Percentiles rank a stretch among this genome's conserved stretches.
Evolutionary conservation across 495 filamentous ascomycete genomes (phyloP).

Genomic region (Aspergillus sclerotiicarbonarius): DNA sequence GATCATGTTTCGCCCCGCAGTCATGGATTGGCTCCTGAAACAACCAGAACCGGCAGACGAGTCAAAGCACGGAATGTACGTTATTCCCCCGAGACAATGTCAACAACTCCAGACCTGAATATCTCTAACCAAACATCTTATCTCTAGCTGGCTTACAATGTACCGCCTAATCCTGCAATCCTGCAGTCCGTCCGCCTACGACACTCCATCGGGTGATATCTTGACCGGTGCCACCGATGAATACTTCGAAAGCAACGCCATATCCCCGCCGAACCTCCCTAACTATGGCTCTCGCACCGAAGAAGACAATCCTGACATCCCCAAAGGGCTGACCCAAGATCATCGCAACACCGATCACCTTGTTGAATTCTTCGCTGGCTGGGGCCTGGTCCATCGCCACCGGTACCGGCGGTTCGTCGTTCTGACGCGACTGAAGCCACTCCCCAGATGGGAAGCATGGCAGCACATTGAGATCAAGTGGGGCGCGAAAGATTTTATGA

Average conservation of each 20-base stretch:
- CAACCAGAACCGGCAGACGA: slow-evolving; percentile 15
- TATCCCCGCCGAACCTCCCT: slow-evolving; percentile 23
- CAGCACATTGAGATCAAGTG: slow-evolving; percentile 30
- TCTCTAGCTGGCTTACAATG: slow-evolving; percentile 27
- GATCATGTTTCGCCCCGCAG: slow-evolving; percentile 39
- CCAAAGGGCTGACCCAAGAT: slow-evolving; percentile 21
- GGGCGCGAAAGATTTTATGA: slow-evolving; percentile 19
- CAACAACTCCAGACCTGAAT: not conserved
- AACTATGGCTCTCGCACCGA: slow-evolving; percentile 23
- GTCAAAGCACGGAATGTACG: slow-evolving; percentile 23
- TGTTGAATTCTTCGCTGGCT: slow-evolving; percentile 45
- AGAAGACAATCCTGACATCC: slow-evolving; percentile 18
- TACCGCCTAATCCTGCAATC: slow-evolving; percentile 29
- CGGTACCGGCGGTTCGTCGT: slow-evolving; percentile 34
- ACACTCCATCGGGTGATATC: slow-evolving; percentile 6
- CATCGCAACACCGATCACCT: slow-evolving; percentile 38
- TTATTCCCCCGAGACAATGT: not conserved
- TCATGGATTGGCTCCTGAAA: slow-evolving; percentile 38
- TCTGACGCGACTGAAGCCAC: slow-evolving; percentile 21
- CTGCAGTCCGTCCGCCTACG: slow-evolving; percentile 12
- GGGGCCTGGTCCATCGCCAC: slow-evolving; percentile 33
- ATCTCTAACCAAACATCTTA: not conserved
- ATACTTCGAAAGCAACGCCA: slow-evolving; percentile 18
- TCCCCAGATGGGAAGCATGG: slow-evolving; percentile 32
- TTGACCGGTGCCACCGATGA: slow-evolving; percentile 16